Conservation (phyloP, 495 filamentous ascomycete genomes). For the Aspergillus campestris region DNA sequence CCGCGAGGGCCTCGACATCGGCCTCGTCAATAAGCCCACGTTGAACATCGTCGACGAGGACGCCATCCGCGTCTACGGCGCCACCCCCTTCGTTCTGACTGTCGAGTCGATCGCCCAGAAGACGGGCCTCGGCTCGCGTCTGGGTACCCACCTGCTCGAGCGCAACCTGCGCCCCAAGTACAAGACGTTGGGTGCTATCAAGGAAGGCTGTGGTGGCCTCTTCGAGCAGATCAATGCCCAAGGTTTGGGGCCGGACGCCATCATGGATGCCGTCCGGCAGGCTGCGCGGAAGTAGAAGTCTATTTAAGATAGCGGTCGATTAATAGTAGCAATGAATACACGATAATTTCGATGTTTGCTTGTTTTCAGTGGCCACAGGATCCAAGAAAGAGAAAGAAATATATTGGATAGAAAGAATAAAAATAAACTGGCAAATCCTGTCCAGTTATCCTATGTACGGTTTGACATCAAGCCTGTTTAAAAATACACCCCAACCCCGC, state of each 20-base stretch:
- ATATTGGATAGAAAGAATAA: too few species aligned
- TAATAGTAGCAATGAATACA: too few species aligned
- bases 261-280: neutral
- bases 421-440: too few species aligned
- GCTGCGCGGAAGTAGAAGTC: too few species aligned
- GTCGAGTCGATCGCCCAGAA: slow-evolving; percentile 35
- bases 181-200: slow-evolving; percentile 25
- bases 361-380: too few species aligned
- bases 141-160: slow-evolving; percentile 26
- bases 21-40: slow-evolving; percentile 34
- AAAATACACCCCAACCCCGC: too few species aligned
- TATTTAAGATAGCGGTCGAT: too few species aligned
- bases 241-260: slow-evolving; percentile 28
- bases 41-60: slow-evolving; percentile 34
- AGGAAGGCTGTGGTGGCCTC: slow-evolving; percentile 31
- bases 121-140: slow-evolving; percentile 32
- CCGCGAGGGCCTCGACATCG: slow-evolving; percentile 24
- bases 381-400: too few species aligned
- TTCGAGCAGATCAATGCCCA: slow-evolving; percentile 31
- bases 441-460: too few species aligned
- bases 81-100: slow-evolving; percentile 25
- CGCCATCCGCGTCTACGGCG: slow-evolving; percentile 27
- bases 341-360: too few species aligned
- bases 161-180: slow-evolving; percentile 29
- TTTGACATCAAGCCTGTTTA: too few species aligned